A percentile compares a stretch with the other conserved stretches of the same genome.
These are phyloP conservation scores for Omphalotus olearius DNA, from an alignment of 1,284 basidiomycete species.

Conservation along the genomic window DNA sequence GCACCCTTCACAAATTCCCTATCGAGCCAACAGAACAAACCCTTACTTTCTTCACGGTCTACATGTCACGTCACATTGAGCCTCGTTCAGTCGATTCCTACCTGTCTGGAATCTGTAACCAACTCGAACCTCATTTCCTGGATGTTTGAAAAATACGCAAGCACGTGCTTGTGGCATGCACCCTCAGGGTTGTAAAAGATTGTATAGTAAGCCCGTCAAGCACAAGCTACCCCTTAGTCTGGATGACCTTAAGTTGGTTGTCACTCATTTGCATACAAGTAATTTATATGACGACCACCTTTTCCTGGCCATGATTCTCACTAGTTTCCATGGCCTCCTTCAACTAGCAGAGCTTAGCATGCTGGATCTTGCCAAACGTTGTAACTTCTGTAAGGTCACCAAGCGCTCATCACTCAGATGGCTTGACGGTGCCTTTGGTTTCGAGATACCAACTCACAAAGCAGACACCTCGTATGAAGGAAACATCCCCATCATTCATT, in stretches of 20 bases:
- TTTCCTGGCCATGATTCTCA: not conserved
- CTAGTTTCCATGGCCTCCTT: constrained; percentile 1
- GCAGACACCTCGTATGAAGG: constrained; percentile 1
- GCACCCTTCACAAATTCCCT: constrained; percentile 25
- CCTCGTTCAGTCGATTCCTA: constrained; percentile 33
- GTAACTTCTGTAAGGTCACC: not conserved
- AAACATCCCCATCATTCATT: not conserved
- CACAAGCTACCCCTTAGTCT: constrained; percentile 12
- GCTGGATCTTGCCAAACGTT: not conserved
- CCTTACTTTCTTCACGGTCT: constrained; percentile 31
- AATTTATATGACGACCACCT: constrained; percentile 11
- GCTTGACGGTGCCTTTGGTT: not conserved
- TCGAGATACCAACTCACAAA: constrained; percentile 1
- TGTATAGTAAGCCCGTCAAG: not conserved
- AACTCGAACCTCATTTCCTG: constrained; percentile 34
- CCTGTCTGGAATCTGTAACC: constrained; percentile 35
- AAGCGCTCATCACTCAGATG: not conserved
- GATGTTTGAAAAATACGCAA: constrained; percentile 22
- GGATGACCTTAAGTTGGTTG: constrained; percentile 6
- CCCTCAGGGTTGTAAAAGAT: constrained; percentile 11
- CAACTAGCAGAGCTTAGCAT: not conserved
- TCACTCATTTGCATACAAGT: not conserved
- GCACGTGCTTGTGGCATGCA: constrained; percentile 2
- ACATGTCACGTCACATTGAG: constrained; percentile 34
- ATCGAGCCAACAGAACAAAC: constrained; percentile 30